These are phyloP conservation scores for Elaeis guineensis DNA, from an alignment of 176 grass and related monocot species.

Conservation along the genomic window DNA sequence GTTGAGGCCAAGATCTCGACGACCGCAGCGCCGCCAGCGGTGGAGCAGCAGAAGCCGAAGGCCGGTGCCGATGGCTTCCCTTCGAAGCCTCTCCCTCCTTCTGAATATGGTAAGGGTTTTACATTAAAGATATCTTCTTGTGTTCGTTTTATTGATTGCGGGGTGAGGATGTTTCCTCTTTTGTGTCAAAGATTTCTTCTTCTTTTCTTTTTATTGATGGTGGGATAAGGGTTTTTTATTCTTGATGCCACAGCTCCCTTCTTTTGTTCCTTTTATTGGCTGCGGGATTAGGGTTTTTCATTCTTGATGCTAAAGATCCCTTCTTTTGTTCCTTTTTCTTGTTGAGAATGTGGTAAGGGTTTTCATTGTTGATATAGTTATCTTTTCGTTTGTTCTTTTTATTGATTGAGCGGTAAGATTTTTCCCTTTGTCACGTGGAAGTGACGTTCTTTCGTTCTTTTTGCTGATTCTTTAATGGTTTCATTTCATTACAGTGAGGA, in stretches of 20 bases:
- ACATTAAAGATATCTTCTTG: too few relatives aligned
- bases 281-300: neutral
- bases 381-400: neutral
- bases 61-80: neutral
- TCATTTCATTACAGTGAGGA: neutral
- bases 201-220: neutral
- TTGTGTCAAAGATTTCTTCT: neutral
- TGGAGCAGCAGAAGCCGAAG: neutral
- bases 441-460: neutral
- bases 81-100: constrained; percentile 12
- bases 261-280: neutral
- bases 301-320: too few relatives aligned
- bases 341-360: too few relatives aligned
- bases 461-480: neutral
- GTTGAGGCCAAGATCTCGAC: constrained; percentile 4
- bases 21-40: neutral
- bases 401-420: too few relatives aligned
- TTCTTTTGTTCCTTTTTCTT: neutral
- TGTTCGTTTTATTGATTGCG: neutral
- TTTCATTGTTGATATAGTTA: neutral
- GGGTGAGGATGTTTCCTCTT: neutral
- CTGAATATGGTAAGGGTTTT: neutral
- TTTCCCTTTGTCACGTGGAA: too few relatives aligned
- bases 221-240: neutral
- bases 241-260: neutral